Evolutionary conservation across 2,329 filamentous ascomycete genomes (phyloP).

Genomic region (Ophiostoma pallidulum): DNA sequence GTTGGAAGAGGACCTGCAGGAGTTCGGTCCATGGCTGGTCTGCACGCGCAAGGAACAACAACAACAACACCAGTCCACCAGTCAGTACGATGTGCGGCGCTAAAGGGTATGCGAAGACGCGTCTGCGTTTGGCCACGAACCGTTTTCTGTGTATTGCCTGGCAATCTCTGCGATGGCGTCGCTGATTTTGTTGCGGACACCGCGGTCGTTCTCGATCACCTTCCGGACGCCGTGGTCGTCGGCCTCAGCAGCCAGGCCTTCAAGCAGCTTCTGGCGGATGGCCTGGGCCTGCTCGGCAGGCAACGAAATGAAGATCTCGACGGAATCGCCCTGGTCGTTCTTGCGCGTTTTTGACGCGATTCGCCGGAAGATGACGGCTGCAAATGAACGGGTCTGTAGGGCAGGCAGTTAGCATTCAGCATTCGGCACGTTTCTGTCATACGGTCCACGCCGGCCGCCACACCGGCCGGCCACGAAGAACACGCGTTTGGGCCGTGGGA

Average conservation of each 20-base stretch:
- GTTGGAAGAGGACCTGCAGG: constrained; percentile 73
- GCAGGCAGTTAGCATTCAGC: constrained; percentile 6
- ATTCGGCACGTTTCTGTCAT: no score
- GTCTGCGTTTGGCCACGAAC: constrained; percentile 46
- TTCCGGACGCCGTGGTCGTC: constrained; percentile 63
- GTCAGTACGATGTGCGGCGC: no score
- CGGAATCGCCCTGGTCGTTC: constrained; percentile 56
- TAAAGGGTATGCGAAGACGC: background rate
- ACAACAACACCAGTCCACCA: no score
- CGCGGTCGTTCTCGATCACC: constrained; percentile 61
- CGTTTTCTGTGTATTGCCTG: constrained; percentile 85
- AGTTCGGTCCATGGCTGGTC: constrained; percentile 85
- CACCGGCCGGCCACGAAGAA: no score
- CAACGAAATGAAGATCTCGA: constrained; percentile 80
- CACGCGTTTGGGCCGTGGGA: no score
- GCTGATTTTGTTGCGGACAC: constrained; percentile 87
- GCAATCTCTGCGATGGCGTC: constrained; percentile 96
- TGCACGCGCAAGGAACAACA: constrained; percentile 26
- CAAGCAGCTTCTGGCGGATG: constrained; percentile 76
- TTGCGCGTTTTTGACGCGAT: constrained; percentile 87
- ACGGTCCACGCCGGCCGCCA: no score
- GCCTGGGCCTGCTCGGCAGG: constrained; percentile 61
- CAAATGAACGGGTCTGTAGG: constrained; percentile 75
- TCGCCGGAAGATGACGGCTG: constrained; percentile 86
- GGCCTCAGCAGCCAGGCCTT: constrained; percentile 65